Evolutionary conservation across 805 yeast genomes (phyloP).

Genomic region (Nakazawaea peltata): DNA sequence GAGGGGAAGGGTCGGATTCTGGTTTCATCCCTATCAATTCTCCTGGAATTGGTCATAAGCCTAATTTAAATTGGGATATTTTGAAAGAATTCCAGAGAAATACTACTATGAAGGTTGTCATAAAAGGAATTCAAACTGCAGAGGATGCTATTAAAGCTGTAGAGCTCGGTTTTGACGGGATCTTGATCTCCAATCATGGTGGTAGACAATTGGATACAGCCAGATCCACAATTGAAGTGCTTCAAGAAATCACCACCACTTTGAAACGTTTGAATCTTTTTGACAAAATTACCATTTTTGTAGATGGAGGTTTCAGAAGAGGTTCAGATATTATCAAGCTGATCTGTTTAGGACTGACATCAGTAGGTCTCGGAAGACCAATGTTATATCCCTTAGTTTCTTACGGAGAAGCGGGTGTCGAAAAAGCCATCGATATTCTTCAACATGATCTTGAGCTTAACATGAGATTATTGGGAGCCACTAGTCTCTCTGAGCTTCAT

Average conservation of each 20-base stretch:
- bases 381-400: conserved; percentile 5
- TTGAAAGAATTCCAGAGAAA: conserved; percentile 11
- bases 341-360: conserved; percentile 27
- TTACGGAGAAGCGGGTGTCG: conserved; percentile 32
- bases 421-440: conserved; percentile 41
- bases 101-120: conserved; percentile 11
- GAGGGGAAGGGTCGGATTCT: conserved; percentile 1
- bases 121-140: neutral
- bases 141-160: conserved; percentile 22
- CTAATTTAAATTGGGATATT: neutral
- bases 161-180: conserved; percentile 23
- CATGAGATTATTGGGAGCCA: conserved; percentile 56
- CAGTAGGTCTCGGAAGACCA: conserved; percentile 27
- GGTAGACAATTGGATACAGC: conserved; percentile 26
- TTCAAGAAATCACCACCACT: conserved; percentile 48
- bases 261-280: conserved; percentile 29
- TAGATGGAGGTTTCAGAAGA: conserved; percentile 29
- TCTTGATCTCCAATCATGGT: conserved; percentile 26
- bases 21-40: neutral
- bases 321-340: conserved; percentile 28
- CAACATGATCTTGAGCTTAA: conserved; percentile 56
- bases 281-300: conserved; percentile 23
- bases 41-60: neutral
- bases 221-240: conserved; percentile 29
- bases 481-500: neutral